These are phyloP conservation scores for Hypholoma fasciculare DNA, from an alignment of 768 basidiomycete genomes.

Conservation along the genomic window DNA sequence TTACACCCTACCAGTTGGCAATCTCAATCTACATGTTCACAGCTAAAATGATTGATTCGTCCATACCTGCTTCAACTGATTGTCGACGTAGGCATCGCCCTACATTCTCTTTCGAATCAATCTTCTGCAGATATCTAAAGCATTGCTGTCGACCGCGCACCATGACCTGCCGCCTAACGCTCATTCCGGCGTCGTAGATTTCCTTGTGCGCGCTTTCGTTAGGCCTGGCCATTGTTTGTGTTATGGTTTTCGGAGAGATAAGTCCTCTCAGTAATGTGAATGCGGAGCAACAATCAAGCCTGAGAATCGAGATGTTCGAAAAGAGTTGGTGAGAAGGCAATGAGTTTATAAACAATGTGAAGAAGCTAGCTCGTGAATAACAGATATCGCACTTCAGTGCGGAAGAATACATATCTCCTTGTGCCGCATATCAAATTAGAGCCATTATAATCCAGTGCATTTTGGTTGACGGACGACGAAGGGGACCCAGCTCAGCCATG, in stretches of 20 bases:
- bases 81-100: slow-evolving; percentile 45
- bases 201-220: slow-evolving; percentile 39
- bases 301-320: too few species aligned
- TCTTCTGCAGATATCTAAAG: neutral
- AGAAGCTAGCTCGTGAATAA: too few species aligned
- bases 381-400: too few species aligned
- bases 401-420: too few species aligned
- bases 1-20: slow-evolving; percentile 26
- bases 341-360: too few species aligned
- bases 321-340: too few species aligned
- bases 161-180: slow-evolving; percentile 41
- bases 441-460: too few species aligned
- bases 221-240: slow-evolving; percentile 14
- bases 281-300: too few species aligned
- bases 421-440: too few species aligned
- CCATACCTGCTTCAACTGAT: slow-evolving; percentile 35
- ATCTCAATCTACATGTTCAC: neutral
- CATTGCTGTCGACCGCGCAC: slow-evolving; percentile 19
- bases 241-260: neutral
- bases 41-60: neutral
- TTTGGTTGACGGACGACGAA: too few species aligned
- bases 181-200: slow-evolving; percentile 42
- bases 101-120: slow-evolving; percentile 11
- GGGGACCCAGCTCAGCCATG: too few species aligned
- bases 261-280: neutral